A percentile compares a stretch with the other conserved stretches of the same genome.
phyloP scores from a whole-genome alignment of 805 yeast genomes.

The Pichia cabralensis region DNA sequence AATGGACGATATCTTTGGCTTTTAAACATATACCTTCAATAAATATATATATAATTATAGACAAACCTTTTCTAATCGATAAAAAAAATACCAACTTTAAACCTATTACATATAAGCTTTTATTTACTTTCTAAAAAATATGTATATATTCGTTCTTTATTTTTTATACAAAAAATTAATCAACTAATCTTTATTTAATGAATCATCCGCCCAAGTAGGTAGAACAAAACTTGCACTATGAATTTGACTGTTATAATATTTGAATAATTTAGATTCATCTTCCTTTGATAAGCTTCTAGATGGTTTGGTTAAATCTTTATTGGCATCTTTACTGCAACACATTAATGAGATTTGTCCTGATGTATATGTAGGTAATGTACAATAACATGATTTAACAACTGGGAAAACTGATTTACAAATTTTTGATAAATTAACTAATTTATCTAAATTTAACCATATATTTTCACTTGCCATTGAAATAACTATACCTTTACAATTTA shows the following conservation, averaged over 20 bases:
- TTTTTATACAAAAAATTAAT: too few relatives aligned
- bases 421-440: constrained; percentile 36
- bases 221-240: constrained; percentile 68
- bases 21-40: too few relatives aligned
- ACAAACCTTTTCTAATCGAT: too few relatives aligned
- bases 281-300: constrained; percentile 33
- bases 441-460: constrained; percentile 59
- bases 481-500: constrained; percentile 47
- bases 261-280: constrained; percentile 40
- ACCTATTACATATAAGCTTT: too few relatives aligned
- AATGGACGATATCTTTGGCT: constrained; percentile 7
- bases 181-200: constrained; percentile 14
- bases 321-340: constrained; percentile 52
- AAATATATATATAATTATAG: neutral
- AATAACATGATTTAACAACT: constrained; percentile 57
- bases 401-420: constrained; percentile 49
- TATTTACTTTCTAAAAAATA: too few relatives aligned
- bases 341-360: constrained; percentile 80
- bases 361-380: constrained; percentile 81
- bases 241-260: constrained; percentile 55
- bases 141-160: too few relatives aligned
- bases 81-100: too few relatives aligned
- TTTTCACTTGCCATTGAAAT: constrained; percentile 80
- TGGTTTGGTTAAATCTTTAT: constrained; percentile 40
- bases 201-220: constrained; percentile 62